Evolutionary conservation across 78 protist species (phyloP), one percentile per base, ranked within the genome.

Genomic region (Cavenderia fasciculata): DNA sequence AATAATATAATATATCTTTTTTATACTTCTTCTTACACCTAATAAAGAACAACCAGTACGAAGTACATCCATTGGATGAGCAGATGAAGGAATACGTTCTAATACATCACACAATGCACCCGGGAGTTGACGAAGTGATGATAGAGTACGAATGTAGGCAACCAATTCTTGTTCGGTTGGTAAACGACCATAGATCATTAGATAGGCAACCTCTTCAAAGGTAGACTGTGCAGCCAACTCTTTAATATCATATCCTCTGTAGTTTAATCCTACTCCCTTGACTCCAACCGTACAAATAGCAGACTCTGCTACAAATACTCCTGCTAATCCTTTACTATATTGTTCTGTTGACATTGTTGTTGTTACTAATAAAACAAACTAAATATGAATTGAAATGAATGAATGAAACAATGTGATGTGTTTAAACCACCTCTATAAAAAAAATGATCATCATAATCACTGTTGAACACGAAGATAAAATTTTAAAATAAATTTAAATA

Each of bases 161-260:
- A 43, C 10, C 49, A 75, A 43, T 6, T 75, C 73, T 3, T 62
- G 41, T 34, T 76, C 43, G 16, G 40, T 66, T 46, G 94, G 94
- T 25, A 90, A 47, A 23, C 14, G 4, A 1, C 94, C 94, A 56
- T 71, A 70, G 59, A 91, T 56, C 23, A 91, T 51, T 49, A 91
- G 41, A 52, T 29, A 79, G 8, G 90, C 61, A 6, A 84, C 92
- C 34, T 92, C 92, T 34, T 68, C 62, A 47, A 92, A 85, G 23
- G 62, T 51, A n/a, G 92, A 92, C 11, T 59, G 4, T 23, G 87
- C 88, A 23, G 92, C 92, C 44, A 92, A 74, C 56, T 92, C 86
- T 56, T 74, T 74, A 19, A 74, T 52, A 43, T 74, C 68, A 57
- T 74, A 74, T 11, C 84, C 84, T 18, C 84, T 46, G 27, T 74